A percentile compares a stretch with the other conserved stretches of the same genome.
Evolutionary conservation across 306 rosid genomes (phyloP).

Genomic region (Quercus dentata): DNA sequence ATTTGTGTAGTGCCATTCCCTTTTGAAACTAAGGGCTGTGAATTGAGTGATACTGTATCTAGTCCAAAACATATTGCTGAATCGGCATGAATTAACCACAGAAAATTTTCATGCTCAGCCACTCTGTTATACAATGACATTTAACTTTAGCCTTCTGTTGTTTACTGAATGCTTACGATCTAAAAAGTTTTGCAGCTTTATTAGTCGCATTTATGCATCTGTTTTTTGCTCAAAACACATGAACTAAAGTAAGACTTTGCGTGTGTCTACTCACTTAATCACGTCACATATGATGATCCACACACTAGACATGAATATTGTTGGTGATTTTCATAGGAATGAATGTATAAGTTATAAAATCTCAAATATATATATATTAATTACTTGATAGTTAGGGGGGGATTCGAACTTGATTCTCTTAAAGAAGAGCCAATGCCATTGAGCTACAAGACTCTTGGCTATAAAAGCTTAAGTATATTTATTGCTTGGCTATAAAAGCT

Average conservation of each 20-base stretch:
- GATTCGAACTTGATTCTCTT: no score
- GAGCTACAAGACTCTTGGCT: no score
- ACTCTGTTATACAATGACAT: neutral
- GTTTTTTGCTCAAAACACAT: neutral
- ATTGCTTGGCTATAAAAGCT: no score
- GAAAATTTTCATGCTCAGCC: neutral
- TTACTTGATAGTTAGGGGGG: no score
- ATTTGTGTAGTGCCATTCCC: slow-evolving; percentile 72
- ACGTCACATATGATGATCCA: no score
- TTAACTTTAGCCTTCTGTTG: neutral
- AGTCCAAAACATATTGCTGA: slow-evolving; percentile 10
- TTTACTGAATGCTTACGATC: neutral
- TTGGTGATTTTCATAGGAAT: no score
- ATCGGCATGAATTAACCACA: neutral
- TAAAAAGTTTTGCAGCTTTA: neutral
- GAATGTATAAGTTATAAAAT: no score
- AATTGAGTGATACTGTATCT: slow-evolving; percentile 54
- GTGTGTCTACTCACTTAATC: no score
- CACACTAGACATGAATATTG: no score
- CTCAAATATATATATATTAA: no score
- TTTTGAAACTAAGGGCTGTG: slow-evolving; percentile 80
- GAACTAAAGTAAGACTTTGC: neutral
- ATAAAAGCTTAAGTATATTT: no score
- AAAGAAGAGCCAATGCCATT: no score
- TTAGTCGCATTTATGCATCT: neutral